Evolutionary conservation across 495 filamentous ascomycete species (phyloP).

Genomic region (Lasiosphaeria hispida): DNA sequence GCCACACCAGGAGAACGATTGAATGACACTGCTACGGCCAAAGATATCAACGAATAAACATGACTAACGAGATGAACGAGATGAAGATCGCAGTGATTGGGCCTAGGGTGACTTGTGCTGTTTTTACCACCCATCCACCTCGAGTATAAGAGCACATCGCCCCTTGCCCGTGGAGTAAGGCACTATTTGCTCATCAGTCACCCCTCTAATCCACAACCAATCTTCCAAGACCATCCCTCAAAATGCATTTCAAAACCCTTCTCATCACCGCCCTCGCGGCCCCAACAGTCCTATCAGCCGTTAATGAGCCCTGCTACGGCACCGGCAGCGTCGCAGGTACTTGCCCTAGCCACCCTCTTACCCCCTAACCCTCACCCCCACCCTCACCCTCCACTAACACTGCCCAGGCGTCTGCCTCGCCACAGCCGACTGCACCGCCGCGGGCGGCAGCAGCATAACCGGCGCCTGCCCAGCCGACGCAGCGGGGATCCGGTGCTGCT

Average conservation of each 20-base stretch:
- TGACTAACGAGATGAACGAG: too few species aligned
- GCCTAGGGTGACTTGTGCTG: too few species aligned
- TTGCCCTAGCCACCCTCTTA: background rate
- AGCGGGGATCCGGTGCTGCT: conserved; percentile 41
- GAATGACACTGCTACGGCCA: background rate
- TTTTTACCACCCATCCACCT: too few species aligned
- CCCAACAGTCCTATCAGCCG: conserved; percentile 26
- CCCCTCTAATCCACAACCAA: too few species aligned
- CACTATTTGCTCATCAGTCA: too few species aligned
- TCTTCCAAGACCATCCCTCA: background rate
- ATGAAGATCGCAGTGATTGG: too few species aligned
- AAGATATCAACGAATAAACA: too few species aligned
- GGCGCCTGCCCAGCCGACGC: conserved; percentile 39
- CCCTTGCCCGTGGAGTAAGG: too few species aligned
- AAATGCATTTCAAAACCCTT: conserved; percentile 1
- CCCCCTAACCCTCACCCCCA: background rate
- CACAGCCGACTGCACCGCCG: conserved; percentile 26
- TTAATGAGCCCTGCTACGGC: conserved; percentile 40
- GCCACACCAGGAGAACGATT: background rate
- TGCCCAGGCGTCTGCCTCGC: conserved; percentile 36
- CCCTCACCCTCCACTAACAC: background rate
- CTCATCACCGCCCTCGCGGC: conserved; percentile 8
- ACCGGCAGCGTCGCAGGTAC: conserved; percentile 24
- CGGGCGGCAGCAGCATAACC: conserved; percentile 32
- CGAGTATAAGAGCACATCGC: too few species aligned